Conservation (phyloP, 495 filamentous ascomycete genomes). For the Podospora conica region DNA sequence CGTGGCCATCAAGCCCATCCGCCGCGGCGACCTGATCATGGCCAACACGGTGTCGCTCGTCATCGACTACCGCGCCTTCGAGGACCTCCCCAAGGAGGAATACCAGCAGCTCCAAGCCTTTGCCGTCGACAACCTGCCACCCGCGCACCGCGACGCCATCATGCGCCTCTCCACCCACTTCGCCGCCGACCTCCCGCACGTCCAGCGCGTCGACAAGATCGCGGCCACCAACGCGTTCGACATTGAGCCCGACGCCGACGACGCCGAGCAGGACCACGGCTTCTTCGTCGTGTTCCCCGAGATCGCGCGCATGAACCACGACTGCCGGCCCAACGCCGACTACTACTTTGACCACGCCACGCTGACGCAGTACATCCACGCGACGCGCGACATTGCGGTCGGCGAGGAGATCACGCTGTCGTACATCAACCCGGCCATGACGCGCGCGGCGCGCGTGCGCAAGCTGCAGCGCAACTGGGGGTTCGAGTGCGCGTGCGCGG, state of each 20-base stretch:
- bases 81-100: constrained; percentile 20
- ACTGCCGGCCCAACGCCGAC: constrained; percentile 39
- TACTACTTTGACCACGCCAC: constrained; percentile 34
- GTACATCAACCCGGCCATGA: constrained; percentile 35
- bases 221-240: constrained; percentile 32
- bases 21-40: constrained; percentile 28
- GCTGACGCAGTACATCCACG: constrained; percentile 33
- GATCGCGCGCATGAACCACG: constrained; percentile 40
- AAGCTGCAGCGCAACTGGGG: constrained; percentile 33
- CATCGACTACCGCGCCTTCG: constrained; percentile 32
- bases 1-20: constrained; percentile 24
- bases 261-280: constrained; percentile 19
- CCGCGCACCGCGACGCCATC: constrained; percentile 18
- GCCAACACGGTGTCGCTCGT: constrained; percentile 31
- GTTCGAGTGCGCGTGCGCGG: constrained; percentile 33
- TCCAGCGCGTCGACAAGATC: constrained; percentile 20
- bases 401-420: constrained; percentile 37
- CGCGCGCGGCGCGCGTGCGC: constrained; percentile 20
- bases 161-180: constrained; percentile 29
- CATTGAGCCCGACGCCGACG: constrained; percentile 22
- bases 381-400: constrained; percentile 28
- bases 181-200: constrained; percentile 5
- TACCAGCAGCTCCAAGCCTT: constrained; percentile 21
- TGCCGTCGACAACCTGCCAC: constrained; percentile 24
- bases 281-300: constrained; percentile 30